Evolutionary conservation across 2,329 filamentous ascomycete species (phyloP), one percentile per base, ranked within the genome.

Genomic region (Aureobasidium sp.): DNA sequence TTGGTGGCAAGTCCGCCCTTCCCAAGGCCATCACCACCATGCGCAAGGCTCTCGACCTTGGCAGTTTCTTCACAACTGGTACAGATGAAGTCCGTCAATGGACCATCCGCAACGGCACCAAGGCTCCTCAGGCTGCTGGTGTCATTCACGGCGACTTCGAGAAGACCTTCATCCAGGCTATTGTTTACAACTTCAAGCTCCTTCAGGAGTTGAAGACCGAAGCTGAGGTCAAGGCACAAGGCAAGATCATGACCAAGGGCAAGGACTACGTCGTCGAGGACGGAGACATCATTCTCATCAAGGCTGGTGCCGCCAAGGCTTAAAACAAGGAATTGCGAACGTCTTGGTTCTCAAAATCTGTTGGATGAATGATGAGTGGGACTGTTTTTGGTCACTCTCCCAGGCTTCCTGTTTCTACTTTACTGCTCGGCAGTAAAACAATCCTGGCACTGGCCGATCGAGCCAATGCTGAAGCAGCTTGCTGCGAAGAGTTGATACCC

Each of bases 91-190:
- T 99, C 67, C 86, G 94, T 70, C 94, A 99, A 80, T 99, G 94
- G 95, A 99, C 94, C 29, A 91, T 99, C 74, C 87, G 94, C 64
- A 92, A 90, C 72, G 92, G 92, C 69, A 96, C 88, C 73, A 99
- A 99, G 82, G 94, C 94, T n/a, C 94, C 94, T 20, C 89, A 95
- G 73, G 94, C 94, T 51, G 94, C 94, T 41, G 94, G 94, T 82
- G 94, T 99, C 66, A 99, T 99, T 69, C 94, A 99, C 79, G 90
- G 88, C 68, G 94, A 99, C 75, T 97, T 99, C 68, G 94, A 99
- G 78, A 99, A 99, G 87, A 99, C 95, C 0, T 99, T 99, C 75
- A 99, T 99, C 71, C 95, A 99, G 79, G 89, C 83, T 66, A 84
- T 99, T 66, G 92, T 97, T 34, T 97, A 96, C 80, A 97, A 96